Conservation (phyloP, 495 filamentous ascomycete genomes). For the Aspergillus nidulans region DNA sequence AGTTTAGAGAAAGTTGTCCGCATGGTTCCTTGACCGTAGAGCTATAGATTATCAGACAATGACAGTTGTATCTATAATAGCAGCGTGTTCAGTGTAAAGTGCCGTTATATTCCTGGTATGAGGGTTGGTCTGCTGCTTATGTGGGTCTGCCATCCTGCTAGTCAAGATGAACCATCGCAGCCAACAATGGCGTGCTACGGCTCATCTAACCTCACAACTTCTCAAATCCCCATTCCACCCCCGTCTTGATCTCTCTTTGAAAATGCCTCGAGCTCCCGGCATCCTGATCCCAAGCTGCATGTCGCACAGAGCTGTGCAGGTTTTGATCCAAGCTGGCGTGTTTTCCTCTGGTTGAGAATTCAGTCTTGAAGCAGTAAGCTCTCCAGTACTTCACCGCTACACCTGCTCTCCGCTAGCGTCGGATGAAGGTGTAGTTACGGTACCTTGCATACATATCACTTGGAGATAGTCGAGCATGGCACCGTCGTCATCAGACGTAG, state of each 20-base stretch:
- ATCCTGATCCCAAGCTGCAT: not conserved
- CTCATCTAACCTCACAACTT: conserved; percentile 3
- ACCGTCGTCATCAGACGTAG: not conserved
- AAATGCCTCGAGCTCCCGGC: not conserved
- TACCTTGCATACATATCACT: not conserved
- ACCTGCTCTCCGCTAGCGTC: not conserved
- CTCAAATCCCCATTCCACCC: not conserved
- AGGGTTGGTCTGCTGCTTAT: not conserved
- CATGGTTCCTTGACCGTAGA: too few species aligned
- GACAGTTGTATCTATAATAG: too few species aligned
- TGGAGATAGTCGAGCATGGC: not conserved
- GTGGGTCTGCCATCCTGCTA: not conserved
- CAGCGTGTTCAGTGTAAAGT: not conserved
- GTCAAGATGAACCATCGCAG: conserved; percentile 11
- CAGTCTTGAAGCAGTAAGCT: not conserved
- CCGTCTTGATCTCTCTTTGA: not conserved
- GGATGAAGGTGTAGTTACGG: not conserved
- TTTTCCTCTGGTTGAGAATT: not conserved
- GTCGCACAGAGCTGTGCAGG: not conserved
- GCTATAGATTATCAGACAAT: too few species aligned
- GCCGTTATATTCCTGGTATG: not conserved
- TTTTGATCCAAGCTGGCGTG: not conserved
- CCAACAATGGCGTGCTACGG: conserved; percentile 21
- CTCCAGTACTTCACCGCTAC: conserved; percentile 11
- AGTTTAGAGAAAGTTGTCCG: too few species aligned